Percentiles rank a stretch among this genome's conserved stretches.
phyloP scores from a whole-genome alignment of 1,284 basidiomycete genomes.

The Leccinum fallax region DNA sequence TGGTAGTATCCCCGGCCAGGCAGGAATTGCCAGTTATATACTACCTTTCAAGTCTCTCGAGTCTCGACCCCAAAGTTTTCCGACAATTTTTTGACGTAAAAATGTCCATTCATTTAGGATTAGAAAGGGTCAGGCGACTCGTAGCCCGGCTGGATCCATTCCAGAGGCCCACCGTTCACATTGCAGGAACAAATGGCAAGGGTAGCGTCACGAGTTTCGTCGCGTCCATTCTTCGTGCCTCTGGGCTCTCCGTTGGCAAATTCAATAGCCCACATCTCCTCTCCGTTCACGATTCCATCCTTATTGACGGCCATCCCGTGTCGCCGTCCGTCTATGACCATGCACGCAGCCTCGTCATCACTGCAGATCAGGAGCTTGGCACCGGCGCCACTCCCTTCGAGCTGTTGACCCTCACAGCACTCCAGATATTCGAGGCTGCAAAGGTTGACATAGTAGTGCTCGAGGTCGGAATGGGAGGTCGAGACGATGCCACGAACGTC shows the following conservation, averaged over 20 bases:
- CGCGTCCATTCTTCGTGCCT: slow-evolving; percentile 69
- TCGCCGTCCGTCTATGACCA: slow-evolving; percentile 50
- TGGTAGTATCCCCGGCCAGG: background rate
- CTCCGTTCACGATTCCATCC: slow-evolving; percentile 77
- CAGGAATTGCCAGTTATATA: background rate
- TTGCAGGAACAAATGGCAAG: slow-evolving; percentile 98
- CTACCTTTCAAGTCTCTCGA: background rate
- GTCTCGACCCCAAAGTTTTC: too few species aligned
- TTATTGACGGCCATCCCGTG: slow-evolving; percentile 64
- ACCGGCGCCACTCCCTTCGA: slow-evolving; percentile 79
- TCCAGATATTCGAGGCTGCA: slow-evolving; percentile 68
- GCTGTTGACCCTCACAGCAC: slow-evolving; percentile 79
- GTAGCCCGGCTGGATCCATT: slow-evolving; percentile 64
- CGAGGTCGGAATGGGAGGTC: slow-evolving; percentile 96
- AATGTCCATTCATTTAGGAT: slow-evolving; percentile 82
- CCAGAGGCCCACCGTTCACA: slow-evolving; percentile 84
- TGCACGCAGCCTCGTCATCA: slow-evolving; percentile 54
- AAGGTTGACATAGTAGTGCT: slow-evolving; percentile 82
- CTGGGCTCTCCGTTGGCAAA: slow-evolving; percentile 66
- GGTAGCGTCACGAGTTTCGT: slow-evolving; percentile 89
- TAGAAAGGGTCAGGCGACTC: slow-evolving; percentile 69
- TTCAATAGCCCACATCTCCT: slow-evolving; percentile 96
- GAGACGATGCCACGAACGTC: slow-evolving; percentile 92
- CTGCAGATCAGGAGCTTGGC: slow-evolving; percentile 46
- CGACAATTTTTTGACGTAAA: too few species aligned